Percentiles rank a stretch among this genome's conserved stretches.
Evolutionary conservation across 192 early-diverging fungal genomes (phyloP).

Genomic region (Chytriomyces sp.): DNA sequence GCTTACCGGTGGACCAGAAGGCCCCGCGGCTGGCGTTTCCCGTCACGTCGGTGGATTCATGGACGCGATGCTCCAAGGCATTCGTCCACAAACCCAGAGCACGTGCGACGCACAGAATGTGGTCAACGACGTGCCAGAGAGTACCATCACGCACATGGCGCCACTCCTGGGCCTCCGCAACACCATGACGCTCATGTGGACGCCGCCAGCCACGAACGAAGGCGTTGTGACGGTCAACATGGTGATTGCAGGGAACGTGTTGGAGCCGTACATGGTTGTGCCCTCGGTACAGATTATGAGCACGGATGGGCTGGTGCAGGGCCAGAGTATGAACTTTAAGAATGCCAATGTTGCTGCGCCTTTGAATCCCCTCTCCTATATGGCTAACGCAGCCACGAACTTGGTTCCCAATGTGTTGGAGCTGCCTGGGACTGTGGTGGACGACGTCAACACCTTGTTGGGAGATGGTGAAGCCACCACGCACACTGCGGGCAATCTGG

Average conservation of each 20-base stretch:
- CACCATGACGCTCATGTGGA: slow-evolving; percentile 23
- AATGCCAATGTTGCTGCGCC: neutral
- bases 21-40: neutral
- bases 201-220: slow-evolving; percentile 6
- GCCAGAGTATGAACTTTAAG: neutral
- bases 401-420: neutral
- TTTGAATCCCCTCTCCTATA: neutral
- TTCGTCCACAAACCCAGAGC: slow-evolving; percentile 40
- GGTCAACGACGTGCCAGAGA: slow-evolving; percentile 22
- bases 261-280: neutral
- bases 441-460: neutral
- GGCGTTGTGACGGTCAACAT: slow-evolving; percentile 28
- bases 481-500: neutral
- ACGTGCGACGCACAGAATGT: slow-evolving; percentile 31
- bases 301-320: neutral
- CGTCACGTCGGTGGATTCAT: slow-evolving; percentile 18
- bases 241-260: slow-evolving; percentile 13
- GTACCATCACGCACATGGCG: slow-evolving; percentile 39
- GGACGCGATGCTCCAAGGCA: slow-evolving; percentile 15
- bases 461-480: neutral
- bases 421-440: neutral
- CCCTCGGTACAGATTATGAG: slow-evolving; percentile 5
- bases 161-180: neutral
- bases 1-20: neutral
- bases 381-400: neutral